Evolutionary conservation across 768 basidiomycete species (phyloP).

Genomic region (Mrakia frigida): DNA sequence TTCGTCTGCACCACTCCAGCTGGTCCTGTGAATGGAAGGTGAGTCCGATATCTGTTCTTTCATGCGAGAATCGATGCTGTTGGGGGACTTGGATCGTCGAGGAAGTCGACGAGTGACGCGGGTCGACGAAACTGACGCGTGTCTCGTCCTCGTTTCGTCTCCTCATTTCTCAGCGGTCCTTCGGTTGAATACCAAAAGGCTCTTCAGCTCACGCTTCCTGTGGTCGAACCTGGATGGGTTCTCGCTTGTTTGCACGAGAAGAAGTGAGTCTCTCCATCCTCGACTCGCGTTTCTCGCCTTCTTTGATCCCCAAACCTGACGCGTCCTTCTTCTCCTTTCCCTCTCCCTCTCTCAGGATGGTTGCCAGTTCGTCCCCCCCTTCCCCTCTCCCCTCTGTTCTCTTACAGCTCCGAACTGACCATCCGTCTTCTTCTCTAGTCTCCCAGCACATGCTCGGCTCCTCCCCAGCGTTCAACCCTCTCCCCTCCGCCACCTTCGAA

Average conservation of each 20-base stretch:
- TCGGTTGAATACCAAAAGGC: conserved; percentile 93
- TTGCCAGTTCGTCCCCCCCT: neutral
- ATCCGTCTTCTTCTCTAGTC: neutral
- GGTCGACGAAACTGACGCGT: neutral
- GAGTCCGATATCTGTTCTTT: neutral
- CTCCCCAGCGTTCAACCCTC: conserved; percentile 21
- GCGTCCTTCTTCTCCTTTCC: neutral
- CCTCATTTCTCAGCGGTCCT: conserved; percentile 52
- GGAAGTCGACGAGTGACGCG: too few relatives aligned
- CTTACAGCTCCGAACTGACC: neutral
- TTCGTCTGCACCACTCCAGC: conserved; percentile 91
- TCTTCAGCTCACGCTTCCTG: conserved; percentile 83
- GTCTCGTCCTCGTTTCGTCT: neutral
- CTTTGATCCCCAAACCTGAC: neutral
- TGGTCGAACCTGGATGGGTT: conserved; percentile 93
- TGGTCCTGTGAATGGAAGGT: conserved; percentile 49
- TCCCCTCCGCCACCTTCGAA: conserved; percentile 22
- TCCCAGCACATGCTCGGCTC: conserved; percentile 33
- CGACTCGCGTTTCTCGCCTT: neutral
- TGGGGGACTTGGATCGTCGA: neutral
- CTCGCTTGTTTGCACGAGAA: conserved; percentile 79
- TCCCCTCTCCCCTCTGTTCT: neutral
- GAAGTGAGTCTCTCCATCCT: conserved; percentile 39
- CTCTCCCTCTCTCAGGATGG: neutral
- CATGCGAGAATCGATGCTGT: too few relatives aligned